phyloP scores from a whole-genome alignment of 2,329 filamentous ascomycete genomes.

The Apiospora marii region DNA sequence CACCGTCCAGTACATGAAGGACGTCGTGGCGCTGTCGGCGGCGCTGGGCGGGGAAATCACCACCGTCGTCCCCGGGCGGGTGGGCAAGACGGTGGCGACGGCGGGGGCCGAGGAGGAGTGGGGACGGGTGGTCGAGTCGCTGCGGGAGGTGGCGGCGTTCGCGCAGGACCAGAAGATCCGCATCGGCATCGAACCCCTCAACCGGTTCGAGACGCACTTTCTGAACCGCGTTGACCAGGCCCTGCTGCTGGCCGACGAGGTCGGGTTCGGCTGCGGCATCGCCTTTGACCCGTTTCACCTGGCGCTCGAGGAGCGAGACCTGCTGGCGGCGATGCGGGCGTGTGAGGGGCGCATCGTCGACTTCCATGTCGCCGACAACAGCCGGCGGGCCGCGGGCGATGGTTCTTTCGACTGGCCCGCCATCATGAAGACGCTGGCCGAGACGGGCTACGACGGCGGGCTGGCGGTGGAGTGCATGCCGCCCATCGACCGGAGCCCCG shows the following conservation, averaged over 20 bases:
- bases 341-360: neutral
- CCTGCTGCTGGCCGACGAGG: neutral
- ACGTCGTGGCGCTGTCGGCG: slow-evolving; percentile 29
- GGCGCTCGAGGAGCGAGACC: neutral
- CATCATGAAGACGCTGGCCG: neutral
- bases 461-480: slow-evolving; percentile 12
- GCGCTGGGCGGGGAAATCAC: slow-evolving; percentile 31
- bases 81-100: neutral
- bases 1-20: slow-evolving; percentile 32
- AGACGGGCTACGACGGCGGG: neutral
- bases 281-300: neutral
- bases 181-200: neutral
- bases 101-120: neutral
- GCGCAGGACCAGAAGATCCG: neutral
- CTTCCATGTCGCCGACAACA: slow-evolving; percentile 8
- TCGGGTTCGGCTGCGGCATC: neutral
- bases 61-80: slow-evolving; percentile 17
- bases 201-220: slow-evolving; percentile 12
- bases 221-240: neutral
- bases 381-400: neutral
- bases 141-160: slow-evolving; percentile 1
- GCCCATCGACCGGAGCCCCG: neutral
- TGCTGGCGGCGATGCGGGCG: slow-evolving; percentile 2
- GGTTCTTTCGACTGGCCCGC: neutral
- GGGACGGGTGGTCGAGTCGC: neutral